Evolutionary conservation across 345 rosid genomes (phyloP).

Genomic region (Mangifera indica): DNA sequence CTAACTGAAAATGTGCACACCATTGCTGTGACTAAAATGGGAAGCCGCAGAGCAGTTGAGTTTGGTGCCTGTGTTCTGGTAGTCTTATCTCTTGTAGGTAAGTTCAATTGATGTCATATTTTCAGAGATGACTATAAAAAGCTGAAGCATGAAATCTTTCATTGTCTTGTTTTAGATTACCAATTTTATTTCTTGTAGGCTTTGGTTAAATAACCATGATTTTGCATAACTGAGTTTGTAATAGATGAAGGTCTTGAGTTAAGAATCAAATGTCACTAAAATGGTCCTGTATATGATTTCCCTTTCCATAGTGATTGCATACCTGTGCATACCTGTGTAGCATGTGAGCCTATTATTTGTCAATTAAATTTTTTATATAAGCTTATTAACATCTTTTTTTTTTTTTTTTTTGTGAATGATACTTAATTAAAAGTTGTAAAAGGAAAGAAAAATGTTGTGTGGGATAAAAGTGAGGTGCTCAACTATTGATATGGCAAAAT

Average conservation of each 20-base stretch:
- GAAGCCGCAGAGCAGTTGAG: constrained; percentile 93
- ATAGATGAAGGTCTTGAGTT: too few species aligned
- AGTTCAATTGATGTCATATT: constrained; percentile 20
- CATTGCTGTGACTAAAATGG: constrained; percentile 96
- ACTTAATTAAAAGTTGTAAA: background rate
- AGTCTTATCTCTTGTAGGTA: constrained; percentile 83
- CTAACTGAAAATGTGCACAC: constrained; percentile 98
- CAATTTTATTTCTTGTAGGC: background rate
- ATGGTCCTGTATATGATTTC: too few species aligned
- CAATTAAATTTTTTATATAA: background rate
- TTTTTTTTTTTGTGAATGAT: background rate
- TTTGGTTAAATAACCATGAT: background rate
- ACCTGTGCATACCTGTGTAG: too few species aligned
- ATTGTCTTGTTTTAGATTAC: background rate
- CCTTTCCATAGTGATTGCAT: too few species aligned
- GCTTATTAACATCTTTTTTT: background rate
- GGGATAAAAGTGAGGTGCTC: background rate
- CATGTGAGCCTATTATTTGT: background rate
- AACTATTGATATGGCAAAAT: background rate
- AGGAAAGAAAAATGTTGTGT: background rate
- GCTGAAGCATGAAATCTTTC: background rate
- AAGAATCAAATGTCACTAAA: background rate
- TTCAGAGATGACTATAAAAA: constrained; percentile 10
- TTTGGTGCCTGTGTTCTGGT: constrained; percentile 76
- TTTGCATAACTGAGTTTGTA: background rate